These are phyloP conservation scores for Phialophora chinensis DNA, from an alignment of 2,329 filamentous ascomycete genomes.

Conservation along the genomic window DNA sequence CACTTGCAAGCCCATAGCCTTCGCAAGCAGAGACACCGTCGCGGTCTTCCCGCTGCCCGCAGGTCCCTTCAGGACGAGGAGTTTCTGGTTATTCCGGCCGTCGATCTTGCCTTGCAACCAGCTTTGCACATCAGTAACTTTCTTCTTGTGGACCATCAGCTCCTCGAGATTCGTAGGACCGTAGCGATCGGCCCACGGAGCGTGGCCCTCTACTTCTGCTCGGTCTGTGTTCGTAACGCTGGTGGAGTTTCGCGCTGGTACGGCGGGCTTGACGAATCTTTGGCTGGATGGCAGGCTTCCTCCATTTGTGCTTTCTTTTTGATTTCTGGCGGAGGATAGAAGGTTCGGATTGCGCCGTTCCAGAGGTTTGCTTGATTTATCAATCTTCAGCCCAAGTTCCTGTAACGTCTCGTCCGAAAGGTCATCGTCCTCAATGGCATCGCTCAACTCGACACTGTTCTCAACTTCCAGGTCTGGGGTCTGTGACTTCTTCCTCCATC, in stretches of 20 bases:
- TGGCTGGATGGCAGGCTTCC: constrained; percentile 37
- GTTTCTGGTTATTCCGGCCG: constrained; percentile 66
- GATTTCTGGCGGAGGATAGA: not conserved
- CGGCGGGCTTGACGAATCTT: constrained; percentile 31
- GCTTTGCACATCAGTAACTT: constrained; percentile 80
- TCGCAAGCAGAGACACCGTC: constrained; percentile 77
- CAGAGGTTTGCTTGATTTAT: constrained; percentile 15
- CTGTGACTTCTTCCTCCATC: constrained; percentile 46
- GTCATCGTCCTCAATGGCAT: constrained; percentile 45
- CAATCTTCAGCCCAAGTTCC: constrained; percentile 39
- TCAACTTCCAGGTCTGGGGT: constrained; percentile 34
- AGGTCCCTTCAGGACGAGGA: constrained; percentile 86
- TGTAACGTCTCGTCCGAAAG: constrained; percentile 47
- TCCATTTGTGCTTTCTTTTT: constrained; percentile 22
- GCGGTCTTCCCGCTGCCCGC: constrained; percentile 94
- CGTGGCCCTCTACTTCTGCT: constrained; percentile 43
- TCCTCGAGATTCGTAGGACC: constrained; percentile 77
- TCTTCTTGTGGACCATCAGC: constrained; percentile 91
- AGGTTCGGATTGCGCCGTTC: constrained; percentile 25
- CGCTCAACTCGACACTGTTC: constrained; percentile 36
- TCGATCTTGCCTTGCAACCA: constrained; percentile 80
- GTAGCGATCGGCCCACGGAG: constrained; percentile 89
- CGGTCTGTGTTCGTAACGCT: constrained; percentile 5
- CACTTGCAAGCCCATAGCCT: constrained; percentile 75
- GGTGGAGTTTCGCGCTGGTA: constrained; percentile 14